Base-by-base conservation (phyloP, 176 grass and related monocot species). In the Cymbopogon citratus region DNA sequence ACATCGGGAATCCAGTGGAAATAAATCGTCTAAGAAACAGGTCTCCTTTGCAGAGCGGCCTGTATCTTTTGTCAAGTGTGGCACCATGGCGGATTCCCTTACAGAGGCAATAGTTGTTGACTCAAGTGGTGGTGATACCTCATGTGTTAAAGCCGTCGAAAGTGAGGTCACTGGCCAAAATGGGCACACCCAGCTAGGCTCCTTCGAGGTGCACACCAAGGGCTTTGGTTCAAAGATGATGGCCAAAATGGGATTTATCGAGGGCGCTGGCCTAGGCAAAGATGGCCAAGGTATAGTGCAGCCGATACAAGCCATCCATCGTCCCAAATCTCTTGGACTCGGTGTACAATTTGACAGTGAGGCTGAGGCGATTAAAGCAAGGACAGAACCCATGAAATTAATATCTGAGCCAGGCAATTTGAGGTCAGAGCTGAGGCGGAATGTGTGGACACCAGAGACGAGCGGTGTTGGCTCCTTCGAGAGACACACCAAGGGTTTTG, bases 211-310 rank as follows among this genome's bases (percentile, higher is more conserved):
- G 73, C 95, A 98, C 40, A 98, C 92, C 24, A 98, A 66, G 76
- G 92, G 92, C 45, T 98, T 98, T 84, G 95, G 95, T 45, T 98
- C 90, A 5, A 98, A 87, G 84, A 94, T 98, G 95, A 91, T 98
- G 92, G 92, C 90, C 7, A 98, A 98, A 79, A 94, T 98, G 95
- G 95, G 95, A 66, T 94, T 98, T 24, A 72, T 98, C 0, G 95
- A 95, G 51, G 95, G 95, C 60, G 31, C 38, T 19, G 92, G 95
- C 33, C 79, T 98, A 72, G 95, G 95, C 60, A 98, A 98, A 84
- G 86, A 94, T 49, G 79, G 95, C 68, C 92, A 98, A 70, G 95
- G 92, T 60, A 98, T 94, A 67, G 63, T 88, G 78, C 92, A 89
- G 69, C 90, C 95, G 8, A 91, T 98, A 57, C 81, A 94, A 87